Evolutionary conservation across 2,329 filamentous ascomycete genomes (phyloP).

Genomic region (Claviceps citrina): DNA sequence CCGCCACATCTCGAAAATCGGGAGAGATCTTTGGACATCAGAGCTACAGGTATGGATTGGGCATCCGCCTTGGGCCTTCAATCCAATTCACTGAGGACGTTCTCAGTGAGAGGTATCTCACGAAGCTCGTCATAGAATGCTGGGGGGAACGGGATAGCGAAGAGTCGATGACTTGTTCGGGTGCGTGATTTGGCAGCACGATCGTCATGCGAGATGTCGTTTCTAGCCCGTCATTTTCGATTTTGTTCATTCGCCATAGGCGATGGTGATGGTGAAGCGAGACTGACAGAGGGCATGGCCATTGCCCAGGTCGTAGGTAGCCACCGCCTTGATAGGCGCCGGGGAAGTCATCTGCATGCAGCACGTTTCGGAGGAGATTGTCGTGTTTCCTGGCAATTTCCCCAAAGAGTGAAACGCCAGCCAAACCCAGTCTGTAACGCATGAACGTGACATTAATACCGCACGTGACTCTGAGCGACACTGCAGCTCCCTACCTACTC

Average conservation of each 20-base stretch:
- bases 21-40: not conserved
- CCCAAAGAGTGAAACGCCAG: too few species aligned
- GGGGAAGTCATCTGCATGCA: too few species aligned
- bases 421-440: too few species aligned
- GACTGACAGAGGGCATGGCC: not conserved
- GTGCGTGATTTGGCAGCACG: not conserved
- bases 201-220: not conserved
- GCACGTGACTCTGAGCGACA: too few species aligned
- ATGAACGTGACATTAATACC: too few species aligned
- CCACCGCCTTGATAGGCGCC: not conserved
- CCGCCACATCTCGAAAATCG: slow-evolving; percentile 1
- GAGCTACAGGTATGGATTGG: not conserved
- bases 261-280: not conserved
- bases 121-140: slow-evolving; percentile 16
- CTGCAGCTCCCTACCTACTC: too few species aligned
- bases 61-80: slow-evolving; percentile 8
- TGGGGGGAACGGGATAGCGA: slow-evolving; percentile 9
- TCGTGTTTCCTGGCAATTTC: too few species aligned
- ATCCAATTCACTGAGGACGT: slow-evolving; percentile 15
- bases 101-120: slow-evolving; percentile 13
- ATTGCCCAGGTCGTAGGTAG: not conserved
- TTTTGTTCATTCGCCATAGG: not conserved
- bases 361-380: too few species aligned
- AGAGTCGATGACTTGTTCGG: not conserved
- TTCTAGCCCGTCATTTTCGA: slow-evolving; percentile 1